Conservation (phyloP, 306 rosid species). For the Pyrus betulifolia region DNA sequence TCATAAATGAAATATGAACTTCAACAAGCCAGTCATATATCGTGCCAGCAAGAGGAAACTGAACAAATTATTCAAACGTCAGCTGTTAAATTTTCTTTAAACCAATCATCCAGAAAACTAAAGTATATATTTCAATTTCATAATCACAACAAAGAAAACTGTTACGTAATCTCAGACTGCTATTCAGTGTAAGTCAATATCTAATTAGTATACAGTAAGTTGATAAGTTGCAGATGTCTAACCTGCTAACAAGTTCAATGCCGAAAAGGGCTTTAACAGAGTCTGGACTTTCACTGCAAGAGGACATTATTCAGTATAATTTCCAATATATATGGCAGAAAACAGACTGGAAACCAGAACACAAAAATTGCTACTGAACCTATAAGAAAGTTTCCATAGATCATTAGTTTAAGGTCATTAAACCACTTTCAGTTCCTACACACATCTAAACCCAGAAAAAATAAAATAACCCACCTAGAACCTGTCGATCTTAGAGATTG, state of each 20-base stretch:
- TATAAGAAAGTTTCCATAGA: background rate
- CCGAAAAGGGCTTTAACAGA: constrained; percentile 82
- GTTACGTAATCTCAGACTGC: background rate
- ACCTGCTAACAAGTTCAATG: constrained; percentile 84
- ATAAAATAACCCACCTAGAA: constrained; percentile 46
- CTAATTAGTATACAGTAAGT: background rate
- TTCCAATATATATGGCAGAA: background rate
- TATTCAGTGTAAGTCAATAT: background rate
- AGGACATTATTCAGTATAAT: background rate
- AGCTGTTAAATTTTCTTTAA: background rate
- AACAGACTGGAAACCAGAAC: background rate
- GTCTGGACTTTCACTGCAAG: constrained; percentile 72
- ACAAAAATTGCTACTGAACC: background rate
- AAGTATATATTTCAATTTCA: background rate
- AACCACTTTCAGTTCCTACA: constrained; percentile 2
- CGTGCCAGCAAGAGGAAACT: background rate
- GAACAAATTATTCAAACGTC: background rate
- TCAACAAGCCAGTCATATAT: background rate
- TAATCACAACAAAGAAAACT: background rate
- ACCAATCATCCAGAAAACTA: background rate
- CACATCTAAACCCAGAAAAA: background rate
- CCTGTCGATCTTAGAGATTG: constrained; percentile 76
- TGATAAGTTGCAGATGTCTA: constrained; percentile 6
- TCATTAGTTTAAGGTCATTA: background rate
- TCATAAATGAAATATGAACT: background rate